These are phyloP conservation scores for Saussurea involucrata DNA, from an alignment of 129 eudicot species.

Conservation along the genomic window DNA sequence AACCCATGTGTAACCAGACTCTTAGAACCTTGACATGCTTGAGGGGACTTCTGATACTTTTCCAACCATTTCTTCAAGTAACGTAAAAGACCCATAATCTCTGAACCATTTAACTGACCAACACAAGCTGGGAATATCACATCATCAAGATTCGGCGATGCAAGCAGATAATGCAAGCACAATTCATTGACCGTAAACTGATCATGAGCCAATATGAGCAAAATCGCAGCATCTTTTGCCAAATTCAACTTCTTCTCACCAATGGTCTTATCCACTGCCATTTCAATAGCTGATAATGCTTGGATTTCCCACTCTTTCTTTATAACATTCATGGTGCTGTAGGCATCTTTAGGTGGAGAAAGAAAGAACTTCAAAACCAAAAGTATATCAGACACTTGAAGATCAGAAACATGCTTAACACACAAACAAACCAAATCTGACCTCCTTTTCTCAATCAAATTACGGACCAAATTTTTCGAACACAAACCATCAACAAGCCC, in stretches of 20 bases:
- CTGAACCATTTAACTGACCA: slow-evolving; percentile 47
- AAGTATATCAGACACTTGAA: slow-evolving; percentile 39
- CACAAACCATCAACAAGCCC: slow-evolving; percentile 33
- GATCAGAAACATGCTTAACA: slow-evolving; percentile 45
- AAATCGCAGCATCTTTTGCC: slow-evolving; percentile 52
- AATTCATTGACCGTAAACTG: slow-evolving; percentile 48
- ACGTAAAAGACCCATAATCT: slow-evolving; percentile 45
- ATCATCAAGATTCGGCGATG: slow-evolving; percentile 50
- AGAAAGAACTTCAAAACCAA: slow-evolving; percentile 54
- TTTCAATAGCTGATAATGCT: slow-evolving; percentile 40
- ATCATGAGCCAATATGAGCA: slow-evolving; percentile 66
- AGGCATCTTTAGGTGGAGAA: slow-evolving; percentile 36
- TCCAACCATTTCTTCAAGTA: slow-evolving; percentile 63
- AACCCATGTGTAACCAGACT: slow-evolving; percentile 33
- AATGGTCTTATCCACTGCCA: slow-evolving; percentile 24
- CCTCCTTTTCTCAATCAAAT: slow-evolving; percentile 42
- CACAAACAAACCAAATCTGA: slow-evolving; percentile 56
- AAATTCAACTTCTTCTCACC: slow-evolving; percentile 15
- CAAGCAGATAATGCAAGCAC: slow-evolving; percentile 59
- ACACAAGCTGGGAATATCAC: slow-evolving; percentile 53
- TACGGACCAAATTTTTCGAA: slow-evolving; percentile 27
- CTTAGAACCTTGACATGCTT: slow-evolving; percentile 41
- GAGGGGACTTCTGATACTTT: slow-evolving; percentile 69
- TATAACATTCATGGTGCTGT: slow-evolving; percentile 31
- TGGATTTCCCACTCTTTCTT: slow-evolving; percentile 62